Base-by-base conservation (phyloP, 345 rosid genomes). In the Nasturtium officinale region DNA sequence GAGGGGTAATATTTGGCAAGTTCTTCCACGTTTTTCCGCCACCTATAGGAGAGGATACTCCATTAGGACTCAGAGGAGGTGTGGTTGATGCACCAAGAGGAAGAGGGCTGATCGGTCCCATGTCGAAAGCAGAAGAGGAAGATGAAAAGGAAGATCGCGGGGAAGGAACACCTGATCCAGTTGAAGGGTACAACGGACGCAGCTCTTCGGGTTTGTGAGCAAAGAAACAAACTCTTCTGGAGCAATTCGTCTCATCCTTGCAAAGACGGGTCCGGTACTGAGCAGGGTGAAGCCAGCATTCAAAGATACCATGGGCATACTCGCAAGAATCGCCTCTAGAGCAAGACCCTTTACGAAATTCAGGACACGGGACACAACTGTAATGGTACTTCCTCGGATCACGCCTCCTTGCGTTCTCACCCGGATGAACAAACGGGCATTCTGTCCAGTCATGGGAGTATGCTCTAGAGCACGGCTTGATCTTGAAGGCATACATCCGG, bases 241-340 rank as follows among this genome's bases (percentile, higher is more conserved):
- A 57, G 75, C 97, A 93, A 54, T 75, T 84, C 1, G 83, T 85
- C 82, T 87, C 97, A 25, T 93, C 97, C 69, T 93, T 93, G 77
- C 98, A 93, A 17, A 90, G 83, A 40, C 96, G 88, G 2, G 96
- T 93, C 45, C 97, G 65, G 76, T 93, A 93, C 77, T 93, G 98
- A 8, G 98, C 96, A 46, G 98, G 98, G 77, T 93, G 98, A 75
- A 93, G 96, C 98, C 97, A 93, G 68, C 90, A 87, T 84, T 93
- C 96, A 61, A 93, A 93, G 70, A 93, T 84, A 64, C 96, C 97
- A 55, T 93, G 96, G 28, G 98, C 97, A 65, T 93, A 90, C 73
- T 90, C 97, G 71, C 98, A 90, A 35, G 75, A 65, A 77, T 93
- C 98, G 0, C 92, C 92, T 75, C 88, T 86, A 61, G 88, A 82